A percentile compares a stretch with the other conserved stretches of the same genome.
These are phyloP conservation scores for Lodderomyces jiufengensis DNA, from an alignment of 1,139 yeast genomes.

Conservation along the genomic window DNA sequence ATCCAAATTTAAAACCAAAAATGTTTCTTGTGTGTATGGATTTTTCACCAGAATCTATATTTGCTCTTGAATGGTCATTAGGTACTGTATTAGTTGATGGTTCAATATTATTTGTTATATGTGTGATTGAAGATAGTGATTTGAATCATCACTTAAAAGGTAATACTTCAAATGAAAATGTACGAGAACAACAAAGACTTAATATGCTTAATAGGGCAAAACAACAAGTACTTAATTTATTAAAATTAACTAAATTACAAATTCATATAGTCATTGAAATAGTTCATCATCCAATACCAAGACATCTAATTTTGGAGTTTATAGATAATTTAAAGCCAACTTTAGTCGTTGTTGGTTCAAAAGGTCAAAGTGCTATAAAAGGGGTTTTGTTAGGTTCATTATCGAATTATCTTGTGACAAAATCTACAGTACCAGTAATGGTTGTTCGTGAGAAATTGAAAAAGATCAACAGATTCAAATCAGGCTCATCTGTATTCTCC, in stretches of 20 bases:
- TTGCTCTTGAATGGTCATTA: constrained; percentile 86
- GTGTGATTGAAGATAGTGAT: constrained; percentile 71
- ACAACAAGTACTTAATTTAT: constrained; percentile 52
- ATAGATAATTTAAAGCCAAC: constrained; percentile 82
- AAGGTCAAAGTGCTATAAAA: constrained; percentile 71
- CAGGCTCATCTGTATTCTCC: constrained; percentile 44
- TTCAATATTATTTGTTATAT: constrained; percentile 74
- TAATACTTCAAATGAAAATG: constrained; percentile 37
- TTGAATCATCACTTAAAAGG: constrained; percentile 43
- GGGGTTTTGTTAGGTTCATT: constrained; percentile 76
- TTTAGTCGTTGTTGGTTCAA: constrained; percentile 77
- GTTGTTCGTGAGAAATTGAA: constrained; percentile 83
- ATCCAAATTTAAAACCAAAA: constrained; percentile 54
- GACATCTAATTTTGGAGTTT: constrained; percentile 78
- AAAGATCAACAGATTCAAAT: constrained; percentile 61
- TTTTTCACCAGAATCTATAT: constrained; percentile 78
- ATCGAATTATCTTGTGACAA: constrained; percentile 72
- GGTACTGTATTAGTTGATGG: constrained; percentile 87
- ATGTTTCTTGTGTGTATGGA: constrained; percentile 78
- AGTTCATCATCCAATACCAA: constrained; percentile 81
- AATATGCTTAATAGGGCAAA: constrained; percentile 62
- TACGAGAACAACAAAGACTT: constrained; percentile 49
- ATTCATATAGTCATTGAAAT: constrained; percentile 75
- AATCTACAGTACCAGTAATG: constrained; percentile 83
- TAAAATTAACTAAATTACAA: constrained; percentile 69